These are phyloP conservation scores for Daucus carota DNA, from an alignment of 129 eudicot genomes.

Conservation along the genomic window DH1_v3.0 NC_030383.2:55175001-55175500, in stretches of 20 bases:
- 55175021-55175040: not conserved
- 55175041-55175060: slow-evolving; percentile 34
- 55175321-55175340: slow-evolving; percentile 92
- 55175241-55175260: slow-evolving; percentile 15
- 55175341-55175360: slow-evolving; percentile 97
- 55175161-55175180: slow-evolving; percentile 5
- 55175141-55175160: slow-evolving; percentile 5
- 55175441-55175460: not conserved
- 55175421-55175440: not conserved
- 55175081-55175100: slow-evolving; percentile 91
- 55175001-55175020: not conserved
- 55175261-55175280: not conserved
- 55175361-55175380: slow-evolving; percentile 97
- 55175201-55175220: slow-evolving; percentile 3
- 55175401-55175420: slow-evolving; percentile 10
- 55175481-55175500: not conserved
- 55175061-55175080: slow-evolving; percentile 97
- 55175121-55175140: slow-evolving; percentile 17
- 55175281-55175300: not conserved
- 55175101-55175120: slow-evolving; percentile 96
- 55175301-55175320: slow-evolving; percentile 94
- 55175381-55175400: slow-evolving; percentile 96
- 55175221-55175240: not conserved
- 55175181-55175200: slow-evolving; percentile 5
- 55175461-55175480: not conserved